Evolutionary conservation across 129 eudicot species (phyloP).

Genomic region (Mikania micrantha): DNA sequence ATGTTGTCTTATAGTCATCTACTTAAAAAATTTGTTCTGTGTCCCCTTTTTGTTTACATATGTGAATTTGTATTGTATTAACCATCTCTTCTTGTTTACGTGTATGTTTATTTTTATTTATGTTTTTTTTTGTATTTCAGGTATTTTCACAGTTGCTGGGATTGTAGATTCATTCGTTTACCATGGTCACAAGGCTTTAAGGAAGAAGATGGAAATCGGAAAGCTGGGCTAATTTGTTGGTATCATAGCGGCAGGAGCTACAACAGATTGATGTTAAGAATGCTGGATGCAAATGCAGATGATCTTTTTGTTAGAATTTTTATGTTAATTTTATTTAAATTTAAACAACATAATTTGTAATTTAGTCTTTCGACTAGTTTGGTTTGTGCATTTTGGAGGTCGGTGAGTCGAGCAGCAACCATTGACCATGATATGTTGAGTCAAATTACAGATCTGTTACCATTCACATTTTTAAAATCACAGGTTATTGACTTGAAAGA

Average conservation of each 20-base stretch:
- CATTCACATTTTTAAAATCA: not conserved
- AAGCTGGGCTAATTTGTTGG: constrained; percentile 39
- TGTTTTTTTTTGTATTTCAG: constrained; percentile 26
- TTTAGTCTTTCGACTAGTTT: constrained; percentile 27
- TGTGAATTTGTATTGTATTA: no score
- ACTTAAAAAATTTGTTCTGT: no score
- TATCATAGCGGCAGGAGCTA: constrained; percentile 7
- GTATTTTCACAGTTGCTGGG: constrained; percentile 82
- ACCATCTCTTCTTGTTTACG: not conserved
- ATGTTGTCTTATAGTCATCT: not conserved
- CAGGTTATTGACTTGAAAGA: not conserved
- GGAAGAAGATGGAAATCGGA: constrained; percentile 72
- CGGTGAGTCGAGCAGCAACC: constrained; percentile 10
- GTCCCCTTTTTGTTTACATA: no score
- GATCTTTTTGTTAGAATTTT: constrained; percentile 22
- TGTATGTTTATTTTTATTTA: not conserved
- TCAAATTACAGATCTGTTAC: not conserved
- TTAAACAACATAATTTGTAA: constrained; percentile 18
- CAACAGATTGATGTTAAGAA: constrained; percentile 16
- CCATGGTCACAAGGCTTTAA: constrained; percentile 78
- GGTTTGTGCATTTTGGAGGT: no score
- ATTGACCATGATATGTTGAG: constrained; percentile 8
- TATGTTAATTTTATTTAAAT: constrained; percentile 17
- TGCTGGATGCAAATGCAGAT: constrained; percentile 17
- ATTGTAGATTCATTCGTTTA: constrained; percentile 77